phyloP scores from a whole-genome alignment of 108 stramenopile species.

The Cyclotella baltica region DNA sequence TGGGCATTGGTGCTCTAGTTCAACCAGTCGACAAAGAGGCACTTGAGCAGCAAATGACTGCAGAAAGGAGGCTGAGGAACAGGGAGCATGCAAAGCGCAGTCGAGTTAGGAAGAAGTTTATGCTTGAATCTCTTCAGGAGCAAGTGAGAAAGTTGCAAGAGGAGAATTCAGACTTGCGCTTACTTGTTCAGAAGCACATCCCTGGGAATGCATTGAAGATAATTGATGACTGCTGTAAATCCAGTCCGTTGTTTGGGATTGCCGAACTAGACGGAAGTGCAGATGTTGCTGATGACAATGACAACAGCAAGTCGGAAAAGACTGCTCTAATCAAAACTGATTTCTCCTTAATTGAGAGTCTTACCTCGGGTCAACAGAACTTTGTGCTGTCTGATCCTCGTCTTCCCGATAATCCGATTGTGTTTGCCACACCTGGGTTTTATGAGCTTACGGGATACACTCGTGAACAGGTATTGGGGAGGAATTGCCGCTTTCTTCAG shows the following conservation, averaged over 20 bases:
- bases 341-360: conserved; percentile 82
- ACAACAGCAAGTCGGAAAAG: conserved; percentile 19
- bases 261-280: not conserved
- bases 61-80: conserved; percentile 91
- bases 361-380: conserved; percentile 86
- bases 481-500: conserved; percentile 98
- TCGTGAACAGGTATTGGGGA: conserved; percentile 92
- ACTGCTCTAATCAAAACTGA: conserved; percentile 73
- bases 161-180: conserved; percentile 85
- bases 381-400: conserved; percentile 96
- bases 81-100: conserved; percentile 98
- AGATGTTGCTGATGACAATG: conserved; percentile 22
- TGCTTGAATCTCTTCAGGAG: conserved; percentile 96
- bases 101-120: conserved; percentile 97
- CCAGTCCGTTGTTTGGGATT: conserved; percentile 76
- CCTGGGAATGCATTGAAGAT: conserved; percentile 81
- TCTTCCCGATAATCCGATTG: conserved; percentile 97
- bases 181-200: conserved; percentile 84
- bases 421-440: conserved; percentile 92
- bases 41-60: conserved; percentile 60
- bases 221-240: conserved; percentile 79
- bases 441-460: conserved; percentile 96
- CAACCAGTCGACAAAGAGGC: conserved; percentile 23
- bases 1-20: conserved; percentile 16
- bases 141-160: conserved; percentile 89